Base-by-base conservation (phyloP, 2,329 filamentous ascomycete genomes). In the Ophiostoma ulmi region DNA sequence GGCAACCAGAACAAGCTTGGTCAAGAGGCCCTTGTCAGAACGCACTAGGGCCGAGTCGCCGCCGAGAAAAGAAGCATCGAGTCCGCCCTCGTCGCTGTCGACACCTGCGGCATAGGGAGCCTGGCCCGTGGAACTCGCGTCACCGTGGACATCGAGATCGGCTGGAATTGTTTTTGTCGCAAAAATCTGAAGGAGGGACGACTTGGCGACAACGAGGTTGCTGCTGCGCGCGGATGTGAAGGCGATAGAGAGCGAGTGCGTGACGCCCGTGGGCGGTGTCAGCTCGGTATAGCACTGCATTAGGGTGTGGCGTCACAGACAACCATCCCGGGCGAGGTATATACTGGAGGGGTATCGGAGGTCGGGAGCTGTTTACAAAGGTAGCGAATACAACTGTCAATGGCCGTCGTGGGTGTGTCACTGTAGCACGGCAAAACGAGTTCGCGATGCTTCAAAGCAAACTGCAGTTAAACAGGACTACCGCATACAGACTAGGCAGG, bases 201-300 rank as follows among this genome's bases (percentile, higher is more conserved):
- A 93, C 82, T 94, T 97, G 76, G 93, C 93, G 81, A 99, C 89
- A 75, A 97, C 84, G 75, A 99, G 87, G 79, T 98, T 97, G 79
- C 87, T 90, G 76, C 91, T 88, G 74, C 89, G 86, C 68, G 91
- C 81, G 66, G 91, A 90, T 66, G 90, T 85, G 78, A 99, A 93
- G 48, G 93, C 88, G 58, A 97, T 82, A 72, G 85, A 87, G 77
- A 97, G 82, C 74, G 94, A 92, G 82, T 97, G 91, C 77, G 93
- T 94, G 81, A 98, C 93, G 79, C 94, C 94, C 79, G 94, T 96
- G 70, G 95, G 94, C 83, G 94, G 91, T 80, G 93, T 89, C 79
- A 99, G 86, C 85, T 99, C 95, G 78, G 93, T 94, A 83, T 98
- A 98, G 85, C 93, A 97, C 87, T 98, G 94, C 94, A 98, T 98